Evolutionary conservation across 2,329 filamentous ascomycete species (phyloP).

Genomic region (Alternaria conjuncta): DNA sequence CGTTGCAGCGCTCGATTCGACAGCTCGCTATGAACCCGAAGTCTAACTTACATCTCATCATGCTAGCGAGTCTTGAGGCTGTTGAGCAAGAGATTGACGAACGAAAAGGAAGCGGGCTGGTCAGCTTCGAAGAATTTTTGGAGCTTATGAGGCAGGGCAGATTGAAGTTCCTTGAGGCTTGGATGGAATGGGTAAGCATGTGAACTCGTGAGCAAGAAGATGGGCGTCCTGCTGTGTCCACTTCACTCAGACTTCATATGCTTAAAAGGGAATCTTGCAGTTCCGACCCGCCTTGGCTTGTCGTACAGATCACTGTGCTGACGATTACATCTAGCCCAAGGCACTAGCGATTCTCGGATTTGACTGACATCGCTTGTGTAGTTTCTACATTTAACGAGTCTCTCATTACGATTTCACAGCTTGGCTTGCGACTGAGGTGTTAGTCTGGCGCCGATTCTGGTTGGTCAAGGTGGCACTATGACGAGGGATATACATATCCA

Average conservation of each 20-base stretch:
- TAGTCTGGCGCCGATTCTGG: not conserved
- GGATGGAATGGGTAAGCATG: constrained; percentile 77
- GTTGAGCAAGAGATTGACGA: constrained; percentile 72
- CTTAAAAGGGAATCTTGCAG: not conserved
- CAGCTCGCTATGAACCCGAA: constrained; percentile 22
- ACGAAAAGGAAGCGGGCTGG: constrained; percentile 78
- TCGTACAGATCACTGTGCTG: not conserved
- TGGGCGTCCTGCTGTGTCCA: not conserved
- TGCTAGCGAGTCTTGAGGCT: constrained; percentile 62
- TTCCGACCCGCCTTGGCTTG: not conserved
- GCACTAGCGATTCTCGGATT: not conserved
- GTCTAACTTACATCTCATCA: constrained; percentile 31
- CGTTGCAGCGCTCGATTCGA: constrained; percentile 26
- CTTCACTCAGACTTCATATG: not conserved
- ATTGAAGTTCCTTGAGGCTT: constrained; percentile 80
- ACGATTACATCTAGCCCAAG: not conserved
- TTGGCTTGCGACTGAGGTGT: not conserved
- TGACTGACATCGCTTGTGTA: not conserved
- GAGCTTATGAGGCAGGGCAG: constrained; percentile 69
- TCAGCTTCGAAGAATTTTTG: constrained; percentile 83
- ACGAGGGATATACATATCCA: not conserved
- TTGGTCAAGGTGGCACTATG: not conserved
- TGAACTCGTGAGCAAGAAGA: constrained; percentile 6
- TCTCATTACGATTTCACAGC: not conserved
- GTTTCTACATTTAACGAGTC: not conserved